phyloP scores from a whole-genome alignment of 1,284 basidiomycete genomes.

The Cutaneotrichosporon daszewskae region DNA sequence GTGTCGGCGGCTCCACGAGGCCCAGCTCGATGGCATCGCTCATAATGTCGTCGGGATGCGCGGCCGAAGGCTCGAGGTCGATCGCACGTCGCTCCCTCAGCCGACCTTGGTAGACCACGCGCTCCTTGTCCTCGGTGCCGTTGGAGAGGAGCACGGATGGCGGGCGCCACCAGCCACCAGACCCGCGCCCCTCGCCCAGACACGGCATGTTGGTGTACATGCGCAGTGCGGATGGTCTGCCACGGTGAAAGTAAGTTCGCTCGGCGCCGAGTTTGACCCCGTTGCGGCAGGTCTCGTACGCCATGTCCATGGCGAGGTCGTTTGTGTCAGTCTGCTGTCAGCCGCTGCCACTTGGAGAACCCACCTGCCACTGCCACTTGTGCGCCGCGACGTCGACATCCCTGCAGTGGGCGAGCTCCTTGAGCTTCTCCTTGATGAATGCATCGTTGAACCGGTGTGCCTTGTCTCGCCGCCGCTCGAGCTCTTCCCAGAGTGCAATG shows the following conservation, averaged over 20 bases:
- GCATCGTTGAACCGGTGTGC: conserved; percentile 16
- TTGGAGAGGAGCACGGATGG: conserved; percentile 22
- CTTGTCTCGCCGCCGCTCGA: conserved; percentile 20
- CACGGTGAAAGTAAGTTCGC: conserved; percentile 18
- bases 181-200: conserved; percentile 27
- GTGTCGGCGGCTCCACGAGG: conserved; percentile 6
- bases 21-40: conserved; percentile 23
- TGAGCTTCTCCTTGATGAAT: conserved; percentile 9
- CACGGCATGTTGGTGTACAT: conserved; percentile 23
- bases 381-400: conserved; percentile 11
- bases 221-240: conserved; percentile 14
- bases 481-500: conserved; percentile 25
- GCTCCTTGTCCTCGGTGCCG: conserved; percentile 12
- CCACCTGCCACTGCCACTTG: conserved; percentile 19
- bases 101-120: conserved; percentile 14
- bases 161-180: conserved; percentile 25
- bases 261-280: conserved; percentile 22
- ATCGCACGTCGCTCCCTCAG: conserved; percentile 19
- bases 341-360: no score
- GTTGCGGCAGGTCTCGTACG: conserved; percentile 20
- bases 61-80: conserved; percentile 4
- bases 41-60: conserved; percentile 10
- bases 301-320: conserved; percentile 17
- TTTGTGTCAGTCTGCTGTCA: conserved; percentile 22
- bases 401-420: conserved; percentile 13